These are phyloP conservation scores for Umbilicus rupestris DNA, from an alignment of 164 flowering plant species.

Conservation along the genomic window DNA sequence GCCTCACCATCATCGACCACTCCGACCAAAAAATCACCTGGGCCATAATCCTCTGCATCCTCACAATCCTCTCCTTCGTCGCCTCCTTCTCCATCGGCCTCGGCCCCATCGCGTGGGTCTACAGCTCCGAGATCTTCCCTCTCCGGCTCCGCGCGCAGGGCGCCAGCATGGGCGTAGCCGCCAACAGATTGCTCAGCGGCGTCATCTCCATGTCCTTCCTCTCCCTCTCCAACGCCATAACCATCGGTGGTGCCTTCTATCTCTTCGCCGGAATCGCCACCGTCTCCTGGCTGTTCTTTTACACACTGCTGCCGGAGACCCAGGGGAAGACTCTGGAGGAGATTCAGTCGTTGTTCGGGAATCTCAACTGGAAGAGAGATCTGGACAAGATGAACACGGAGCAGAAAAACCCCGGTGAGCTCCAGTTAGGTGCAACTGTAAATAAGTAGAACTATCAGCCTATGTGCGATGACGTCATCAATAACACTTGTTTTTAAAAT, in stretches of 20 bases:
- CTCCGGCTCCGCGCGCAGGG: constrained; percentile 56
- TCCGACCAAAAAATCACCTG: neutral
- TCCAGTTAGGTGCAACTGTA: neutral
- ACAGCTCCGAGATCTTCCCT: constrained; percentile 64
- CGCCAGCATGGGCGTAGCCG: constrained; percentile 36
- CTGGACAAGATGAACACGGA: neutral
- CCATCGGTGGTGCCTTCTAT: constrained; percentile 5
- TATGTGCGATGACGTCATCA: neutral
- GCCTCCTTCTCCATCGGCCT: constrained; percentile 57
- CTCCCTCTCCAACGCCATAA: constrained; percentile 18
- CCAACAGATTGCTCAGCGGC: constrained; percentile 49
- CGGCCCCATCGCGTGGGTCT: constrained; percentile 78
- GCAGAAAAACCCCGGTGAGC: neutral
- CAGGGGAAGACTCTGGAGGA: constrained; percentile 9
- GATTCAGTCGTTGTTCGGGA: constrained; percentile 6
- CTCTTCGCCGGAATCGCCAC: neutral
- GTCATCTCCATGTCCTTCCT: constrained; percentile 47
- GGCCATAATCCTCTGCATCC: constrained; percentile 33
- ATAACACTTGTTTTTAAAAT: too few species aligned
- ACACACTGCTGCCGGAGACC: constrained; percentile 6
- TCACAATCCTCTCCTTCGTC: constrained; percentile 27
- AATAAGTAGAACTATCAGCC: neutral
- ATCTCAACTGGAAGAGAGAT: constrained; percentile 12
- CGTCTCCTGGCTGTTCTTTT: constrained; percentile 1
- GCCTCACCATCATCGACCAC: constrained; percentile 29